Evolutionary conservation across 1,139 yeast genomes (phyloP), one percentile per base, ranked within the genome.

Genomic region (Blastobotrys malaysiensis): DNA sequence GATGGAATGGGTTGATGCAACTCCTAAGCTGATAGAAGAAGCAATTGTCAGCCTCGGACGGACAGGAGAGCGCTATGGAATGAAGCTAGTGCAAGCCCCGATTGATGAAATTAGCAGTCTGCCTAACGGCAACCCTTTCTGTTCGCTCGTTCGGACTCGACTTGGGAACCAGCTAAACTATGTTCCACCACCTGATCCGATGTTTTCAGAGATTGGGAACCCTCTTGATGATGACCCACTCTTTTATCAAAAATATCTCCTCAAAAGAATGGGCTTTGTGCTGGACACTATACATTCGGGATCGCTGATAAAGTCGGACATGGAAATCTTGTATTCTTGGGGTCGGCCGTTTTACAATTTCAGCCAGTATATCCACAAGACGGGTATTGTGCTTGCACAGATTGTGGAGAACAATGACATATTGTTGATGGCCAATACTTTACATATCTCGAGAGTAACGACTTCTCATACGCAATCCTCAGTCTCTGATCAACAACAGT

Each of bases 331-430:
- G 14, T 91, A 90, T 68, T 88, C 96, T 43, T 93, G 98, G 98
- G 98, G 98, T 1, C 81, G 79, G 56, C 96, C 96, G 0, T 75
- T 77, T 21, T 91, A 88, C 72, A 82, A 84, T 61, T 86, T 81
- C 67, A 89, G 91, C 1, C 99, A 95, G 69, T 95, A 86, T 65
- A 84, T 95, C 54, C 99, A 95, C 69, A 79, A 77, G 59, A 83
- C 96, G 0, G 99, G 99, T 1, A 83, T 88, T 1, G 88, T 91
- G 60, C 81, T 95, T 55, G 96, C 95, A 2, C 98, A 95, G 69
- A 77, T 95, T 49, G 75, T 93, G 58, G 89, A 83, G 48, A 85
- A 84, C 61, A 96, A 96, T 16, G 86, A 83, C 55, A 79, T 91
- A 62, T 84, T 87, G 60, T 73, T 91, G 64, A 65, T 71, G 51